Base-by-base conservation (phyloP, 2,329 filamentous ascomycete genomes). In the Aspergillus nomiae region DNA sequence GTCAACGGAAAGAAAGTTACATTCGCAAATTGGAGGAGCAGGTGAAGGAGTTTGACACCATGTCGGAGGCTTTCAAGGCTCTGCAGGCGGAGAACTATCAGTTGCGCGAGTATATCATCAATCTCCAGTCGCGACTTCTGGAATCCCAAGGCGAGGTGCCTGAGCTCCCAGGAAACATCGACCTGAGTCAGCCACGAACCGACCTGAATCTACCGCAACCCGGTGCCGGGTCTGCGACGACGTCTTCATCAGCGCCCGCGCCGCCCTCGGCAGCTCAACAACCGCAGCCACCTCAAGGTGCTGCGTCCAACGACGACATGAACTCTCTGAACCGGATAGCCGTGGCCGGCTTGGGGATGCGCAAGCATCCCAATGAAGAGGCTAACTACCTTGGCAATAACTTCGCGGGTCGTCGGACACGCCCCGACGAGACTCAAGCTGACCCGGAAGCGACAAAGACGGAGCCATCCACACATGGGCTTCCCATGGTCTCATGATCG, bases 21-120 rank as follows among this genome's bases (percentile, higher is more conserved):
- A 99, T 99, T 78, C 96, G 96, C 83, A 96, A 96, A 77, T 86
- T 99, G 8, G 95, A 99, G 79, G 91, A 95, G 75, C 92, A 98
- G 76, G 92, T 97, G 58, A 89, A 92, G 72, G 92, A 95, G 34
- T 91, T 88, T 68, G 85, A 87, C 69, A 85, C 88, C 21, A 87
- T 97, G 78, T 91, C 93, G 69, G 86, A 91, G 66, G 87, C 86
- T 61, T 92, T 87, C 78, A 95, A 96, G 77, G 82, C 85, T n/a
- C 81, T 96, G 30, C 92, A 97, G 74, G 84, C 87, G 32, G 94
- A 99, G 77, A 97, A 97, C 79, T 95, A 94, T 75, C 88, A 91
- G 65, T 83, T 99, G 48, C 89, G 94, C 69, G 93, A 97, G 76
- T 98, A 98, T 80, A 90, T 97, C 69, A 90, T 97, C 74, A 91